A percentile compares a stretch with the other conserved stretches of the same genome.
phyloP scores from a whole-genome alignment of 225 moss, liverwort and hornwort genomes.

The Bryum argenteum region DNA sequence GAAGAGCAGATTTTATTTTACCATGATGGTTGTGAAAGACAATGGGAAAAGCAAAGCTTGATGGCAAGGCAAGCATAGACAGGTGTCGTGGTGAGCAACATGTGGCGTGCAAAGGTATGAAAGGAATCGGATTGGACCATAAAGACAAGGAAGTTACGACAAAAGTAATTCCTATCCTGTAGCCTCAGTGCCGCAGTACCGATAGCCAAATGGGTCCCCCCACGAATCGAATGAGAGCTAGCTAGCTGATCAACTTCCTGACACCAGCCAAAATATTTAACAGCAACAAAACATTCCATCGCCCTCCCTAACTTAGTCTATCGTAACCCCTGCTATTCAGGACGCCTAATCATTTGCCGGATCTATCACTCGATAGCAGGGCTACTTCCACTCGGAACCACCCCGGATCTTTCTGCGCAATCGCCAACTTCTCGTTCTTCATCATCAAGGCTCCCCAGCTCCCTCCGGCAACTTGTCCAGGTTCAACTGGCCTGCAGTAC shows the following conservation, averaged over 20 bases:
- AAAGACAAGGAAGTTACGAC: constrained; percentile 18
- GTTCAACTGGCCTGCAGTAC: too few relatives aligned
- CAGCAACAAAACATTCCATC: constrained; percentile 25
- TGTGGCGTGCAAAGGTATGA: not conserved
- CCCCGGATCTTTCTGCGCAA: not conserved
- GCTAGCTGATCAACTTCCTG: not conserved
- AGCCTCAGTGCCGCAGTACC: too few relatives aligned
- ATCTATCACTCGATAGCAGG: constrained; percentile 1
- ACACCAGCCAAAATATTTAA: constrained; percentile 17
- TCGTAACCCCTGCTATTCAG: not conserved
- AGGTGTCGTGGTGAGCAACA: not conserved
- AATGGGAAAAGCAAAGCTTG: not conserved
- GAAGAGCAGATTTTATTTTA: too few relatives aligned
- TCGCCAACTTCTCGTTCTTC: too few relatives aligned
- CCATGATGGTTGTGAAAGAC: too few relatives aligned
- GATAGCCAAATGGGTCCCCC: not conserved
- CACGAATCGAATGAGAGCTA: too few relatives aligned
- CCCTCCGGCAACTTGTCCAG: too few relatives aligned
- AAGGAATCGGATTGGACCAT: constrained; percentile 26
- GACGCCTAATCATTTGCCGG: not conserved
- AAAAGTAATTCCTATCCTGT: not conserved
- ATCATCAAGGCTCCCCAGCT: too few relatives aligned
- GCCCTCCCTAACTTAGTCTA: not conserved
- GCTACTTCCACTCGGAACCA: constrained; percentile 1
- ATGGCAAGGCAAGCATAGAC: not conserved